Conservation (phyloP, 2,329 filamentous ascomycete species). For the Aurifilum marmelostoma region DNA sequence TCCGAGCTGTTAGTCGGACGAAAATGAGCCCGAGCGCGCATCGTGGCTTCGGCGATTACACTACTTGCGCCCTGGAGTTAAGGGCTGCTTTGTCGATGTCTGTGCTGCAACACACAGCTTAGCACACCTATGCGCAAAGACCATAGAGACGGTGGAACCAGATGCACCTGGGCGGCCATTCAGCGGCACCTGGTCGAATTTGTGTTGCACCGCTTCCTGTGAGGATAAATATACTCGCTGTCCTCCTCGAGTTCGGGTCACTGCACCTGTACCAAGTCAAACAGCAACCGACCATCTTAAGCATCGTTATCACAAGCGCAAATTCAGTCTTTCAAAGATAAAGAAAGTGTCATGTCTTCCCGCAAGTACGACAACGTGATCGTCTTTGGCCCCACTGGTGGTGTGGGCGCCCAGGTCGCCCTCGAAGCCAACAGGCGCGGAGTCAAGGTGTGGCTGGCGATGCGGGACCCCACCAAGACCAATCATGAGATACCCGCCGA, state of each 20-base stretch:
- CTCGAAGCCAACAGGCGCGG: conserved; percentile 43
- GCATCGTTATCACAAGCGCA: not conserved
- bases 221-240: not conserved
- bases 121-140: not conserved
- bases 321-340: not conserved
- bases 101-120: not conserved
- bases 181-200: not conserved
- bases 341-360: conserved; percentile 9
- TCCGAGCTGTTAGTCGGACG: not conserved
- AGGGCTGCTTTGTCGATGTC: not conserved
- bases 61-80: not conserved
- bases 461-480: conserved; percentile 40
- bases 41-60: not conserved
- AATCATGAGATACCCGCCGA: conserved; percentile 37
- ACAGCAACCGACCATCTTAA: not conserved
- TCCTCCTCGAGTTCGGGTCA: not conserved
- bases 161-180: no score
- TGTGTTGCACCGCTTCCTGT: no score
- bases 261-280: not conserved
- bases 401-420: conserved; percentile 46
- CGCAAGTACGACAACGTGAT: conserved; percentile 38
- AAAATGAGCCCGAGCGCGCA: not conserved
- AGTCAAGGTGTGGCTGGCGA: conserved; percentile 38
- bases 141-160: no score
- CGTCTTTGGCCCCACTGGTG: conserved; percentile 55